Evolutionary conservation across 169 alveolate genomes (phyloP).

Genomic region (Prorocentrum cordatum): DNA sequence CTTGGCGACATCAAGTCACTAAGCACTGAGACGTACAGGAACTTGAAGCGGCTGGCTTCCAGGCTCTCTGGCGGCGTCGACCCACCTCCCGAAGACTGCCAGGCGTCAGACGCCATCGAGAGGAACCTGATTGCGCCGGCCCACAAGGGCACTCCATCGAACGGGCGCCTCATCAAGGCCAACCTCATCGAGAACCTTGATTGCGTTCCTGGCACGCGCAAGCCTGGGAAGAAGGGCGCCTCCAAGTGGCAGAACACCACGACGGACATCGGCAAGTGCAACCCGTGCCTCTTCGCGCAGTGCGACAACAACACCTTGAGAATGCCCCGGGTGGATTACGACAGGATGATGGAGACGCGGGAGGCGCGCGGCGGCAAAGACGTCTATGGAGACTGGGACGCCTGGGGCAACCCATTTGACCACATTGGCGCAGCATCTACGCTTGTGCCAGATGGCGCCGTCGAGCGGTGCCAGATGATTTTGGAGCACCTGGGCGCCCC

Average conservation of each 20-base stretch:
- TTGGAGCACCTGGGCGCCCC: neutral
- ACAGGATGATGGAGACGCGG: neutral
- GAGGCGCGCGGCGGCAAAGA: neutral
- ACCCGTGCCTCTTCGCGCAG: neutral
- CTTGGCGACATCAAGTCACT: too few relatives aligned
- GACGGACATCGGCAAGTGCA: neutral
- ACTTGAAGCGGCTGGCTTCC: too few relatives aligned
- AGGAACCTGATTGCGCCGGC: too few relatives aligned
- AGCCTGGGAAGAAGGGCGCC: neutral
- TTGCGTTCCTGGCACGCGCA: neutral
- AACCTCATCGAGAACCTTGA: neutral
- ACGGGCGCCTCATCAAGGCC: neutral
- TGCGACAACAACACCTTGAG: neutral
- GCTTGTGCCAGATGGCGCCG: neutral
- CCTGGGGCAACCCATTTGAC: neutral
- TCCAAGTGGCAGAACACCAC: neutral
- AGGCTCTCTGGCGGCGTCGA: too few relatives aligned
- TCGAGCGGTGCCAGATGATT: too few relatives aligned
- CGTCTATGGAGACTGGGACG: neutral
- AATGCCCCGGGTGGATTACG: neutral
- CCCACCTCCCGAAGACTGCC: too few relatives aligned
- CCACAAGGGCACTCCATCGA: neutral
- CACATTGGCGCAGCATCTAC: neutral
- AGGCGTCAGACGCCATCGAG: too few relatives aligned
- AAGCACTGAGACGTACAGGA: too few relatives aligned